A percentile compares a stretch with the other conserved stretches of the same genome.
These are phyloP conservation scores for Penicillium sp. DNA, from an alignment of 2,329 filamentous ascomycete genomes.

Conservation along the genomic window DNA sequence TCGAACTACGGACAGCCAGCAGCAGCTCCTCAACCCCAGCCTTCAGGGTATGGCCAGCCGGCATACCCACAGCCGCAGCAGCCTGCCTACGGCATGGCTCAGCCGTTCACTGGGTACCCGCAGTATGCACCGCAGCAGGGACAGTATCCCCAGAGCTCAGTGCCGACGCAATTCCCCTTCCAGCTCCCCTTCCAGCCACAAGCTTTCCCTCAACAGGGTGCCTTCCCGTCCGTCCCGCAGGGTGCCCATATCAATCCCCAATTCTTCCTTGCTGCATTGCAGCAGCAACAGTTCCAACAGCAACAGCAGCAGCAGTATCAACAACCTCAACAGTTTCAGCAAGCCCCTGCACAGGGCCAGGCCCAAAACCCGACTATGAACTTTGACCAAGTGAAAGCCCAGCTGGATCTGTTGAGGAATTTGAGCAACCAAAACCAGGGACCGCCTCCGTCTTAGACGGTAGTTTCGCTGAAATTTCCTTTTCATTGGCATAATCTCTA, in stretches of 20 bases:
- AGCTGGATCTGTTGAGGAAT: slow-evolving; percentile 39
- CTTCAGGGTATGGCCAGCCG: slow-evolving; percentile 20
- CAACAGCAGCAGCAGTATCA: slow-evolving; percentile 35
- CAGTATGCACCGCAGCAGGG: slow-evolving; percentile 31
- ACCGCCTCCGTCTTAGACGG: slow-evolving; percentile 26
- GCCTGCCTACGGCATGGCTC: slow-evolving; percentile 25
- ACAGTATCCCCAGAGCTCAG: slow-evolving; percentile 24
- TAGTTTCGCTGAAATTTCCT: slow-evolving; percentile 7
- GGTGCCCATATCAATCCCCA: slow-evolving; percentile 55
- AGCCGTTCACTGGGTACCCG: slow-evolving; percentile 26
- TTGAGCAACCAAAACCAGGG: slow-evolving; percentile 34
- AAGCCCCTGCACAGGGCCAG: slow-evolving; percentile 24
- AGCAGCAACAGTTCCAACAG: slow-evolving; percentile 35
- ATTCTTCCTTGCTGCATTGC: slow-evolving; percentile 49
- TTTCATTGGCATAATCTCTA: slow-evolving; percentile 11
- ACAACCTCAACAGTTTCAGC: slow-evolving; percentile 26
- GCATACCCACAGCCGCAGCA: slow-evolving; percentile 26
- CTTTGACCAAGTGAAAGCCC: slow-evolving; percentile 42
- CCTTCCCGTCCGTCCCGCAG: slow-evolving; percentile 37
- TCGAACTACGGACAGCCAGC: slow-evolving; percentile 22
- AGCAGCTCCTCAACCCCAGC: slow-evolving; percentile 20
- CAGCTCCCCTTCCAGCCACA: slow-evolving; percentile 39
- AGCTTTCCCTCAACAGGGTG: slow-evolving; percentile 42
- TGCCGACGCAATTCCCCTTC: slow-evolving; percentile 34
- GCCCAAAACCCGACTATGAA: slow-evolving; percentile 30